A percentile compares a stretch with the other conserved stretches of the same genome.
phyloP scores from a whole-genome alignment of 2,329 filamentous ascomycete genomes.

The Colletotrichum australisinense region DNA sequence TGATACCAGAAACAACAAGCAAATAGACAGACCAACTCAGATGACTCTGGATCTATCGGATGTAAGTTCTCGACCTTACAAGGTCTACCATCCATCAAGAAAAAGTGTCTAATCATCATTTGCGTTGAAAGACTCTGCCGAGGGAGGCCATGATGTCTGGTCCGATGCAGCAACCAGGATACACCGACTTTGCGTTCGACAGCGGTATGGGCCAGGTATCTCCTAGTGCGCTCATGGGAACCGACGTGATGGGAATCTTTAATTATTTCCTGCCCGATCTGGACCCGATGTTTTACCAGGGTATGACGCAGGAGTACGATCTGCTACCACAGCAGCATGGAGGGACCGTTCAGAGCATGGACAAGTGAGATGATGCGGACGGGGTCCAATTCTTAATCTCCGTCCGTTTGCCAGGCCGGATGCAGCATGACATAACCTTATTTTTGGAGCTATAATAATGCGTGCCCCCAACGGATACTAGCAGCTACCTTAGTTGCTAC shows the following conservation, averaged over 20 bases:
- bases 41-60: neutral
- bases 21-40: neutral
- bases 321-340: slow-evolving; percentile 19
- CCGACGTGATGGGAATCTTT: slow-evolving; percentile 42
- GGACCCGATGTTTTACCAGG: slow-evolving; percentile 39
- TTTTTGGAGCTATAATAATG: neutral
- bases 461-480: neutral
- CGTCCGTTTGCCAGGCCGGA: neutral
- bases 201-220: slow-evolving; percentile 15
- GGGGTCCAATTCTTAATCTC: neutral
- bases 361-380: neutral
- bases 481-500: neutral
- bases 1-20: neutral
- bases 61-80: neutral
- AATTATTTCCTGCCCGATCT: slow-evolving; percentile 40
- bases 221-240: slow-evolving; percentile 33
- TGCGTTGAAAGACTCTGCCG: neutral
- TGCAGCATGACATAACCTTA: neutral
- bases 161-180: slow-evolving; percentile 5
- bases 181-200: slow-evolving; percentile 35
- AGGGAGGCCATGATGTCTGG: neutral
- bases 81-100: neutral
- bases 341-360: neutral
- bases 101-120: neutral
- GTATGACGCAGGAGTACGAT: slow-evolving; percentile 5